These are phyloP conservation scores for Phaeotremella skinneri DNA, from an alignment of 768 basidiomycete species.

Conservation along the genomic window DNA sequence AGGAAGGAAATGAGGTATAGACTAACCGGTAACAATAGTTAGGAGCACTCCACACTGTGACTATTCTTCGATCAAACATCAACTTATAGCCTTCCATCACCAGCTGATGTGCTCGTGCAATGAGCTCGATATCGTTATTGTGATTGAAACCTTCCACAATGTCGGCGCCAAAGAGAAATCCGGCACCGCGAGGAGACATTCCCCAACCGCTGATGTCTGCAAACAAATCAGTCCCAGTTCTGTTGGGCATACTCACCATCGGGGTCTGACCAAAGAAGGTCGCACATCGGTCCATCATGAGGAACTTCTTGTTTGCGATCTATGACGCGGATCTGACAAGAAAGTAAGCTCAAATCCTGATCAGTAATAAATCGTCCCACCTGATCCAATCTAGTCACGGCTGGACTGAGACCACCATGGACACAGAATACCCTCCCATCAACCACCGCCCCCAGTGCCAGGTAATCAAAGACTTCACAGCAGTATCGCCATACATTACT, in stretches of 20 bases:
- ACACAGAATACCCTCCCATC: slow-evolving; percentile 97
- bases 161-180: slow-evolving; percentile 85
- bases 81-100: slow-evolving; percentile 97
- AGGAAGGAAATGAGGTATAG: slow-evolving; percentile 17
- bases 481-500: slow-evolving; percentile 97
- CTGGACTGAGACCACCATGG: slow-evolving; percentile 92
- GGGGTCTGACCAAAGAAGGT: slow-evolving; percentile 98
- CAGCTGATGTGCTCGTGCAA: slow-evolving; percentile 93
- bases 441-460: slow-evolving; percentile 91
- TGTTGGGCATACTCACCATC: slow-evolving; percentile 64
- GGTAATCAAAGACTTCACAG: slow-evolving; percentile 97
- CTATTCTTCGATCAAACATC: slow-evolving; percentile 93
- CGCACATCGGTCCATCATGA: slow-evolving; percentile 98
- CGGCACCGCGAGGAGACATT: slow-evolving; percentile 91
- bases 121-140: slow-evolving; percentile 78
- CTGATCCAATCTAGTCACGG: slow-evolving; percentile 81
- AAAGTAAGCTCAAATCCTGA: background rate
- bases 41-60: slow-evolving; percentile 97
- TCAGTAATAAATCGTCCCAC: slow-evolving; percentile 57
- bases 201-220: slow-evolving; percentile 95
- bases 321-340: slow-evolving; percentile 74
- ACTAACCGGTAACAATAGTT: slow-evolving; percentile 96
- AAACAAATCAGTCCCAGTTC: slow-evolving; percentile 63
- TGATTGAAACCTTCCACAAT: slow-evolving; percentile 94
- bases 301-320: slow-evolving; percentile 97